Evolutionary conservation across 371 early-diverging fungal species (phyloP).

Genomic region (Saksenaea oblongispora): DNA sequence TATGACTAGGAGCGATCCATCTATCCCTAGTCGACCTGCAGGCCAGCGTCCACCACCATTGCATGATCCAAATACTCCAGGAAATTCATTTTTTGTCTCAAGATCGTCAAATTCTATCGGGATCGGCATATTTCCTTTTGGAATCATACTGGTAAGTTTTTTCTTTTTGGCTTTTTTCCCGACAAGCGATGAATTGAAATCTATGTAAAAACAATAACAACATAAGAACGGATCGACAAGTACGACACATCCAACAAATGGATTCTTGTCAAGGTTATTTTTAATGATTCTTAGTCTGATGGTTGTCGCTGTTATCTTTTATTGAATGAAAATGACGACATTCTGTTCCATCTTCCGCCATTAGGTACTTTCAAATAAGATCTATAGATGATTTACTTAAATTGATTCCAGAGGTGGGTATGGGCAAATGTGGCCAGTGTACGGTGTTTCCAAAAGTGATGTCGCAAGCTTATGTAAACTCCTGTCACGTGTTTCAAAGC

Average conservation of each 20-base stretch:
- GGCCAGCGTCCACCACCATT: slow-evolving; percentile 71
- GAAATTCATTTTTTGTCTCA: slow-evolving; percentile 39
- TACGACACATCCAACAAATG: background rate
- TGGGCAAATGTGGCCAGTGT: no score
- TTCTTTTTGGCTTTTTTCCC: background rate
- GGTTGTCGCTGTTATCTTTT: slow-evolving; percentile 8
- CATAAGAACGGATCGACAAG: background rate
- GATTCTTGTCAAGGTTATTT: slow-evolving; percentile 11
- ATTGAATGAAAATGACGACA: background rate
- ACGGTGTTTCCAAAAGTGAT: no score
- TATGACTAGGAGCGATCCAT: slow-evolving; percentile 29
- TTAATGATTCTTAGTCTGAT: slow-evolving; percentile 5
- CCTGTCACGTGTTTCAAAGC: no score
- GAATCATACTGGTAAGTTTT: slow-evolving; percentile 52
- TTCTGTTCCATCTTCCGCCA: background rate
- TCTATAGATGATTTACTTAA: background rate
- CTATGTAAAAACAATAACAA: no score
- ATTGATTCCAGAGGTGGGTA: no score
- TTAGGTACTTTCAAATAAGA: background rate
- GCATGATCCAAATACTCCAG: slow-evolving; percentile 45
- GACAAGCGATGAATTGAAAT: background rate
- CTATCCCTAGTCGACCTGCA: slow-evolving; percentile 68
- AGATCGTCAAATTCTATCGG: slow-evolving; percentile 47
- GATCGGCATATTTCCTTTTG: slow-evolving; percentile 59
- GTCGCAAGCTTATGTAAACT: no score